phyloP scores from a whole-genome alignment of 2,329 filamentous ascomycete species.

The Thielaviopsis musarum region DNA sequence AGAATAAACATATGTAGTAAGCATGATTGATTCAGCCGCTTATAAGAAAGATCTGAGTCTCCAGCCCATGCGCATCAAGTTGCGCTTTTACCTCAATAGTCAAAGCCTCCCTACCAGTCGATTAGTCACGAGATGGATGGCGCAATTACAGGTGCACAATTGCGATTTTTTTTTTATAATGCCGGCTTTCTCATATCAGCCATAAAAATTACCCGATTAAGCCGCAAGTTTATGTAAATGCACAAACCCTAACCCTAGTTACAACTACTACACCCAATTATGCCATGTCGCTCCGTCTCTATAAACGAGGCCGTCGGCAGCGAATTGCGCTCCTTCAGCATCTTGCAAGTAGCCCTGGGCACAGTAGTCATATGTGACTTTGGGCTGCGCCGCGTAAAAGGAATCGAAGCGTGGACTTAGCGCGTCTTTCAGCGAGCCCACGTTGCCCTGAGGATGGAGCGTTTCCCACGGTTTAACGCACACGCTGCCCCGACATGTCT shows the following conservation, averaged over 20 bases:
- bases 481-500: slow-evolving; percentile 36
- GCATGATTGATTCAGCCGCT: too few species aligned
- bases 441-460: slow-evolving; percentile 35
- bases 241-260: background rate
- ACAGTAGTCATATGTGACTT: slow-evolving; percentile 35
- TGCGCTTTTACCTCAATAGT: too few species aligned
- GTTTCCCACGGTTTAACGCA: slow-evolving; percentile 38
- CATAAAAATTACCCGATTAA: too few species aligned
- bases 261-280: slow-evolving; percentile 15
- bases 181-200: too few species aligned
- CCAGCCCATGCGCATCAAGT: too few species aligned
- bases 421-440: slow-evolving; percentile 33
- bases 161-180: too few species aligned
- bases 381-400: slow-evolving; percentile 33
- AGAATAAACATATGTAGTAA: too few species aligned
- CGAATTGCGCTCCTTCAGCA: slow-evolving; percentile 35
- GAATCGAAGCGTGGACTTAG: slow-evolving; percentile 28
- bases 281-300: slow-evolving; percentile 16
- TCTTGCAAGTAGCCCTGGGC: slow-evolving; percentile 36
- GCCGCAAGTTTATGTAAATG: background rate
- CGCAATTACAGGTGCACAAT: too few species aligned
- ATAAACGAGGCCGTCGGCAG: slow-evolving; percentile 16
- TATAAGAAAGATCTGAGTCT: too few species aligned
- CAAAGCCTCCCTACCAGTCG: too few species aligned
- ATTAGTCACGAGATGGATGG: too few species aligned